Base-by-base conservation (phyloP, 1,139 yeast genomes). In the Meyerozyma sp. region DNA sequence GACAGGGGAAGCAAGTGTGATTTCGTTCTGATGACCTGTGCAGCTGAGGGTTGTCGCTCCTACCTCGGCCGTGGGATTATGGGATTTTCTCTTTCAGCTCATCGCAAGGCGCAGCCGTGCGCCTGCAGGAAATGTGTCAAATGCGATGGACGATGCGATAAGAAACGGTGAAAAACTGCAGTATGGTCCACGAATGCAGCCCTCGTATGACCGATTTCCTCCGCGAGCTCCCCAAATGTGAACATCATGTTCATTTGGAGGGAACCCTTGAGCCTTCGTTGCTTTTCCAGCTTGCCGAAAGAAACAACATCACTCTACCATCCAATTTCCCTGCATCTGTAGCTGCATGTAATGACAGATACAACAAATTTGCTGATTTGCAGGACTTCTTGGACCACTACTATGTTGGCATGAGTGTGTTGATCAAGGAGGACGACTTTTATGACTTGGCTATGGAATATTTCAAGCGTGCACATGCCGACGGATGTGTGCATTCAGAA, bases 171-270 rank as follows among this genome's bases (percentile, higher is more conserved):
- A 27, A 27, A 14, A 13, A 30, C 5, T 30, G 6, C 16, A 30
- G 2, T 13, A 30, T 30, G 34, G 34, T 13, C 34, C 26, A 34
- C 37, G 26, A 18, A 18, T 34, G 37, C 37, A 21, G 21, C 16
- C 49, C 52, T 23, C 57, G 55, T 40, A 52, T 61, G 51, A 50
- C 53, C 25, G 49, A 51, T 41, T 85, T 84, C 61, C 72, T 85
- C 44, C 66, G 63, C 36, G 89, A 82, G 50, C 66, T 85, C 40
- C 93, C 94, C 44, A 85, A 85, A 61, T 85, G 93, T 68, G 94
- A 85, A 61, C 93, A 85, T 57, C 94, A 85, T 56, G 78, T 85
- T 44, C 94, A 85, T 61, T 62, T 85, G 42, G 94, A 85, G 67
- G 95, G 95, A 32, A 85, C 94, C 29, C 63, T 86, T 45, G 88